Evolutionary conservation across 2,329 filamentous ascomycete genomes (phyloP).

Genomic region (Fusarium falciforme): DNA sequence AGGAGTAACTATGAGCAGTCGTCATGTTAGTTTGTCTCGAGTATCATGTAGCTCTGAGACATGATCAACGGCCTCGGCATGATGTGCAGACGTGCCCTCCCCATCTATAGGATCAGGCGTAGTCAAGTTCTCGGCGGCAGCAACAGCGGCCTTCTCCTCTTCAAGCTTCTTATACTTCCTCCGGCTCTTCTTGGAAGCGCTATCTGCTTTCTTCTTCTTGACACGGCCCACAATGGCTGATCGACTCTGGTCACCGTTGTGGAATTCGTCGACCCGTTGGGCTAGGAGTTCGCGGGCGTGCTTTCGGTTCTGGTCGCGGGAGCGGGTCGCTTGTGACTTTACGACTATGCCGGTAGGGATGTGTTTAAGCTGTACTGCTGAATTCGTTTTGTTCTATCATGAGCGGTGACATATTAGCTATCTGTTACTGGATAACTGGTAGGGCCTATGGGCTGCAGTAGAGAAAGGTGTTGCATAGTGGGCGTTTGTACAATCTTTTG

Average conservation of each 20-base stretch:
- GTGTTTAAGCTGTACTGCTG: conserved; percentile 92
- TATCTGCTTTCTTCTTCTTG: conserved; percentile 77
- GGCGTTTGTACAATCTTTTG: conserved; percentile 81
- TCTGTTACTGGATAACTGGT: not conserved
- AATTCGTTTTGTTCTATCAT: conserved; percentile 90
- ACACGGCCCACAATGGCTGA: conserved; percentile 71
- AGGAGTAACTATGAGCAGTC: not conserved
- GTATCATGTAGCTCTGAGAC: not conserved
- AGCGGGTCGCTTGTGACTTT: conserved; percentile 93
- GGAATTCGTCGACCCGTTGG: conserved; percentile 76
- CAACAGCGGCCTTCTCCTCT: conserved; percentile 55
- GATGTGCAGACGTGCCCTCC: not conserved
- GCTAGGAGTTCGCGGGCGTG: conserved; percentile 83
- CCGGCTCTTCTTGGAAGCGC: conserved; percentile 82
- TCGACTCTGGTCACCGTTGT: conserved; percentile 77
- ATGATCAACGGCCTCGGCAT: not conserved
- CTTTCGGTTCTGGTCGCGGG: conserved; percentile 86
- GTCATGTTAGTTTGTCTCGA: conserved; percentile 5
- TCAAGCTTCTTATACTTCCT: conserved; percentile 79
- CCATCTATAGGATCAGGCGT: not conserved
- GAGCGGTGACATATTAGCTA: conserved; percentile 6
- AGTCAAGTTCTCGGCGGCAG: not conserved
- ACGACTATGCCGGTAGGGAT: conserved; percentile 90
- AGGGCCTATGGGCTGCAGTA: not conserved
- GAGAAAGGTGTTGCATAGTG: not conserved